Base-by-base conservation (phyloP, 1,284 basidiomycete species). In the Microbotryum lychnidis-dioicae region DNA sequence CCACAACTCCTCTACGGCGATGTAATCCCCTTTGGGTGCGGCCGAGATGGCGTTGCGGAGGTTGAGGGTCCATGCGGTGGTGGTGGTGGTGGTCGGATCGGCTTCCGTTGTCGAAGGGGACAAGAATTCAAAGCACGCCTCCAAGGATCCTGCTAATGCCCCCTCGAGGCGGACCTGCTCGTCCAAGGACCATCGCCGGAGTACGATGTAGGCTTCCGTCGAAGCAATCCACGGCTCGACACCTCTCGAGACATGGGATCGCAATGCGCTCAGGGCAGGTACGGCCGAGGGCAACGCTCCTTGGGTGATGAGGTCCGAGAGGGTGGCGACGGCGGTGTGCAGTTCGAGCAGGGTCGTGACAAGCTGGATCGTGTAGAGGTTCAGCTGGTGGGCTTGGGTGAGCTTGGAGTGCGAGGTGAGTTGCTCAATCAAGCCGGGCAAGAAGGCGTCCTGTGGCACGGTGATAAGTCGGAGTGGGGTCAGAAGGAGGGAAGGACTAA, bases 181-280 rank as follows among this genome's bases (percentile, higher is more conserved):
- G 14, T 64, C 65, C 7, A 23, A 12, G 2, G 58, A 54, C 67
- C 67, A 69, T 23, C 61, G 48, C 18, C 54, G 57, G n/a, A 69
- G 59, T 9, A 46, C 9, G n/a, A 50, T 59, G 62, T 62, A 69
- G 4, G 59, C 54, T 20, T 58, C 53, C 3, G 64, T 66, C 10
- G 57, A 46, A 46, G 59, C 58, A 27, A 69, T 60, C 67, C 67
- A 69, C 4, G 62, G 54, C 2, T 59, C 56, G 6, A 62, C 61
- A 50, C 64, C 64, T 3, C 44, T 44, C 10, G 63, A 58, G 42
- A 66, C 56, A 42, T 42, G 37, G 37, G 37, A 42, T 18, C 37
- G 37, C 14, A 42, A 10, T 12, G 37, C 37, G 0, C 16, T 12
- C 16, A 42, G 12, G 4, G 61, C 61, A 6, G 59, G 53, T 29